Percentiles rank a stretch among this genome's conserved stretches.
These are phyloP conservation scores for Tritrichomonas musculus DNA, from an alignment of 208 protist genomes.

Conservation along the genomic window DNA sequence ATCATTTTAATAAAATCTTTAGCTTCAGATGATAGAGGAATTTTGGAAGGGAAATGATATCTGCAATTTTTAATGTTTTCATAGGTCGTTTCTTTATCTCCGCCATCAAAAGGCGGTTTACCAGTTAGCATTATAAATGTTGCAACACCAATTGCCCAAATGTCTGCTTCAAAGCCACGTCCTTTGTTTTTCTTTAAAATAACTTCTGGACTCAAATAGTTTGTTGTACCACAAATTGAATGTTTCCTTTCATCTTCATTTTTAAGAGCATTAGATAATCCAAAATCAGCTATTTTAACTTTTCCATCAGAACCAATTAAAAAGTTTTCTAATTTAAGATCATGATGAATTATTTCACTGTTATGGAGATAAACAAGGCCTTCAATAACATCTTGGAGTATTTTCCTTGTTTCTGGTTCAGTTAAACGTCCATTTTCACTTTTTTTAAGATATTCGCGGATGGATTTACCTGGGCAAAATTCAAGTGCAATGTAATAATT, in stretches of 20 bases:
- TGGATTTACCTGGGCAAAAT: too few species aligned
- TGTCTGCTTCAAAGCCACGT: slow-evolving; percentile 89
- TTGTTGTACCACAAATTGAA: slow-evolving; percentile 26
- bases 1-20: slow-evolving; percentile 73
- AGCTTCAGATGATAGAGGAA: slow-evolving; percentile 60
- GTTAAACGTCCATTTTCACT: too few species aligned
- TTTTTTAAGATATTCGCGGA: too few species aligned
- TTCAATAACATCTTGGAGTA: slow-evolving; percentile 13
- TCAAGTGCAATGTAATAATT: slow-evolving; percentile 90
- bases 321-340: too few species aligned
- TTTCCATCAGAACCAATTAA: too few species aligned
- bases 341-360: slow-evolving; percentile 78
- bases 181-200: slow-evolving; percentile 46
- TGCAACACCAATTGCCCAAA: too few species aligned
- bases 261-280: slow-evolving; percentile 71
- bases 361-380: neutral
- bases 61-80: slow-evolving; percentile 72
- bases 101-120: slow-evolving; percentile 90
- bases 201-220: too few species aligned
- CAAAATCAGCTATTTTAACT: too few species aligned
- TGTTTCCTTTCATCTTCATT: slow-evolving; percentile 76
- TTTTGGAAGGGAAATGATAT: slow-evolving; percentile 74
- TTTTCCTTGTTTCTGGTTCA: too few species aligned
- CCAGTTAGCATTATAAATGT: slow-evolving; percentile 69
- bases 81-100: slow-evolving; percentile 85